Evolutionary conservation across 129 eudicot species (phyloP), one percentile per base, ranked within the genome.

Genomic region (Lonicera japonica): DNA sequence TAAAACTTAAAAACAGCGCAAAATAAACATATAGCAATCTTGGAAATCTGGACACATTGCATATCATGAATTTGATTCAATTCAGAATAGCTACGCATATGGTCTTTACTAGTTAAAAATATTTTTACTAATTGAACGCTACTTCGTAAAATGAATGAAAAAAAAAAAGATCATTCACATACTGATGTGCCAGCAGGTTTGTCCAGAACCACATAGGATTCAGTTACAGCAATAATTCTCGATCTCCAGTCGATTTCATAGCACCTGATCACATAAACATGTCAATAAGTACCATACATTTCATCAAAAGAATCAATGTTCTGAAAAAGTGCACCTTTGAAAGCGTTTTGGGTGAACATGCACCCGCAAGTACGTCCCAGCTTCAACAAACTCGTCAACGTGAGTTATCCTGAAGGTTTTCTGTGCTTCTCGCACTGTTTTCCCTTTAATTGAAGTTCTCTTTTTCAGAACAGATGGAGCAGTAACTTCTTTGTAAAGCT

Each of bases 151-250:
- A 40, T 29, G 38, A 54, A 60, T 45, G 25, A 56, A 54, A 61
- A 47, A 29, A 13, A 52, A 58, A 65, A 40, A 2, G 41, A 64
- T 38, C 41, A 70, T 67, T 61, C 41, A 80, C 95, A 53, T 83
- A 94, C 99, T n/a, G 96, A 82, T 68, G 92, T 88, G 62, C 96
- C 99, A 55, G 99, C 95, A 63, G 99, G 99, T 77, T 94, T 94
- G 79, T 94, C 87, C 36, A 94, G 75, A 59, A 94, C 83, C 72
- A 94, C 96, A 66, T 80, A 94, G 40, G 81, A 69, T 51, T 88
- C 96, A n/a, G 95, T 80, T 53, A 82, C 92, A 58, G 99, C 89
- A 68, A 94, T 68, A 62, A 88, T 75, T 73, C 99, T 84, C 46
- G 96, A 88, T 53, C 60, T 88, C 99, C 99, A 94, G 60, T 94